Evolutionary conservation across 495 filamentous ascomycete genomes (phyloP).

Genomic region (Pseudomonodictys pantanalensis): DNA sequence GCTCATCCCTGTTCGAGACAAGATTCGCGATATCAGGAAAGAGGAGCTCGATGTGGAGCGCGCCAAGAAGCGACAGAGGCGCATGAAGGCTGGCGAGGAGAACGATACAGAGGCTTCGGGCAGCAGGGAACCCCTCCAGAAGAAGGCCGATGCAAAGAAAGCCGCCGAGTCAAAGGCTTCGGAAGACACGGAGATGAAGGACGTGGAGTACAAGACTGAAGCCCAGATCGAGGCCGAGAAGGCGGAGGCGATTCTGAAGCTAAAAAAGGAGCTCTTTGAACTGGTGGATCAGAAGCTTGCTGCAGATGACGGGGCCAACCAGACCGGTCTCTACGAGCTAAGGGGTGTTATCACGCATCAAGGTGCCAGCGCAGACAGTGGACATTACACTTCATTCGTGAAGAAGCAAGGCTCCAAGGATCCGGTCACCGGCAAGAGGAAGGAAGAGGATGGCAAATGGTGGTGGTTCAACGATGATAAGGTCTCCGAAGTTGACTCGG

Average conservation of each 20-base stretch:
- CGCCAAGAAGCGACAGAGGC: conserved; percentile 80
- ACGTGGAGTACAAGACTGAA: conserved; percentile 83
- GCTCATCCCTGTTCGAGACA: conserved; percentile 86
- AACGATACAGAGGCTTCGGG: conserved; percentile 46
- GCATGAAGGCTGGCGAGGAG: conserved; percentile 61
- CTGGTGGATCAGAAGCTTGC: conserved; percentile 68
- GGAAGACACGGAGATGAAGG: conserved; percentile 68
- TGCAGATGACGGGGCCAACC: conserved; percentile 78
- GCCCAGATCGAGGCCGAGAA: conserved; percentile 86
- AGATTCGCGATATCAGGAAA: conserved; percentile 91
- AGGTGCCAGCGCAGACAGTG: conserved; percentile 92
- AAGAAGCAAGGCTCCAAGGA: conserved; percentile 78
- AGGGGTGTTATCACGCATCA: conserved; percentile 96
- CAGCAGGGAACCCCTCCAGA: conserved; percentile 46
- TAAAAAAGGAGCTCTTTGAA: conserved; percentile 79
- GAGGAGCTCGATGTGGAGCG: conserved; percentile 89
- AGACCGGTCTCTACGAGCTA: conserved; percentile 90
- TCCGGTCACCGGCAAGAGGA: conserved; percentile 63
- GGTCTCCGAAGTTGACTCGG: conserved; percentile 84
- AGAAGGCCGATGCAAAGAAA: conserved; percentile 50
- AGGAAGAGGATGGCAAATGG: conserved; percentile 87
- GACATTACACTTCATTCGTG: conserved; percentile 95
- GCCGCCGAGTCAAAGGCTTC: conserved; percentile 52
- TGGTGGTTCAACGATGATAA: conserved; percentile 99
- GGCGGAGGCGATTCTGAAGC: conserved; percentile 63